Percentiles rank a stretch among this genome's conserved stretches.
Evolutionary conservation across 1,284 basidiomycete genomes (phyloP).

Genomic region (Vanrija humicola): DNA sequence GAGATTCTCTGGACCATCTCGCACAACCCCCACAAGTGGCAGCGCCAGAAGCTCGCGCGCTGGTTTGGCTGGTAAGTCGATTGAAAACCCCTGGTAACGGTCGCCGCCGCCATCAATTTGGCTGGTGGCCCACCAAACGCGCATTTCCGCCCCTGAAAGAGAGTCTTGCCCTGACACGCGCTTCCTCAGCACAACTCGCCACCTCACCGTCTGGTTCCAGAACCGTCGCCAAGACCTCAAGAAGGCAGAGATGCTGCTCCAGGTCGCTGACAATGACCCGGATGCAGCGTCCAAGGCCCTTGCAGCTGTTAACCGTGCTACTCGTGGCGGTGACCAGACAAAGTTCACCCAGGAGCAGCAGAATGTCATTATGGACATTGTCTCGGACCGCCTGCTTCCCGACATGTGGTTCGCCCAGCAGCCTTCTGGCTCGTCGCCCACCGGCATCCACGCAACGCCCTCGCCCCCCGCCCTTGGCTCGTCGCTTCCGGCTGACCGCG

Average conservation of each 20-base stretch:
- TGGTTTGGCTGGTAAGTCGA: constrained; percentile 25
- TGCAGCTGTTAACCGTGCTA: constrained; percentile 18
- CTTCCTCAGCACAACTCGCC: constrained; percentile 16
- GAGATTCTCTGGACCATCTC: constrained; percentile 23
- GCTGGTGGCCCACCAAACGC: not conserved
- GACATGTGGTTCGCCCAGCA: constrained; percentile 20
- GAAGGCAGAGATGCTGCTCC: constrained; percentile 17
- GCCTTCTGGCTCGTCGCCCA: constrained; percentile 17
- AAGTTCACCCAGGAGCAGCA: constrained; percentile 16
- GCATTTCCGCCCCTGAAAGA: not conserved
- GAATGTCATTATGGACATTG: constrained; percentile 21
- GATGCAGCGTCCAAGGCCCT: constrained; percentile 18
- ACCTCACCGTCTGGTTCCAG: constrained; percentile 25
- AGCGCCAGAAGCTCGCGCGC: constrained; percentile 23
- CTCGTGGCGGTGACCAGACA: constrained; percentile 14
- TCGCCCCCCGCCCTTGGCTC: not conserved
- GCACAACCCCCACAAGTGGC: constrained; percentile 25
- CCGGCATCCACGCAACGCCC: constrained; percentile 4
- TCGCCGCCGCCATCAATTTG: not conserved
- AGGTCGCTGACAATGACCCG: constrained; percentile 20
- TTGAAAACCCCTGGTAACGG: not conserved
- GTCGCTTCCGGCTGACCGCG: not conserved
- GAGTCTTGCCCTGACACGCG: not conserved
- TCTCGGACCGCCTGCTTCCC: constrained; percentile 16
- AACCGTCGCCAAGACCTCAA: constrained; percentile 24